These are phyloP conservation scores for Serendipita sp. DNA, from an alignment of 768 basidiomycete species.

Conservation along the genomic window DNA sequence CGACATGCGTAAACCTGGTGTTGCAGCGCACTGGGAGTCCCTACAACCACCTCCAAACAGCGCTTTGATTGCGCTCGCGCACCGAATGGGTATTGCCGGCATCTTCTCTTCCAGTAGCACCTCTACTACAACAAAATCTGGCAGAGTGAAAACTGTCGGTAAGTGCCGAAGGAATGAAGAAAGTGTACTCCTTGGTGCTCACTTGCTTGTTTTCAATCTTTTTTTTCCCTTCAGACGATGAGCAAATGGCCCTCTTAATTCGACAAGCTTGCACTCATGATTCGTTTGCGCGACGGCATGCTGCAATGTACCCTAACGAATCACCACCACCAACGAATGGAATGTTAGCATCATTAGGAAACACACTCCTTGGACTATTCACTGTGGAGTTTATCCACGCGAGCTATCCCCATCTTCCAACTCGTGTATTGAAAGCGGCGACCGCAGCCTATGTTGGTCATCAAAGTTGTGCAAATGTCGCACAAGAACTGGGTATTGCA, in stretches of 20 bases:
- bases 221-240: constrained; percentile 25
- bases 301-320: constrained; percentile 39
- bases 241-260: constrained; percentile 23
- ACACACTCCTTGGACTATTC: constrained; percentile 80
- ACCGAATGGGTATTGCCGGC: constrained; percentile 54
- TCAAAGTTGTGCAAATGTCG: constrained; percentile 64
- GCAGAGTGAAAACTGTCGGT: background rate
- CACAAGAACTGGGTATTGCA: constrained; percentile 66
- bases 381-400: constrained; percentile 68
- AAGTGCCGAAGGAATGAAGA: background rate
- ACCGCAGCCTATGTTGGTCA: constrained; percentile 87
- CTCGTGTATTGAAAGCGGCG: constrained; percentile 78
- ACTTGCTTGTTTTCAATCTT: background rate
- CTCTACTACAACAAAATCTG: background rate
- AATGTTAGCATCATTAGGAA: constrained; percentile 60
- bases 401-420: constrained; percentile 79
- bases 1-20: constrained; percentile 1
- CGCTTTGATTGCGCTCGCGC: constrained; percentile 57
- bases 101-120: constrained; percentile 16
- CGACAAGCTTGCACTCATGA: constrained; percentile 69
- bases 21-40: constrained; percentile 33
- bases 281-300: constrained; percentile 42
- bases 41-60: constrained; percentile 56
- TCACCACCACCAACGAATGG: constrained; percentile 50
- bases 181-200: constrained; percentile 1